phyloP scores from a whole-genome alignment of 495 filamentous ascomycete species.

The Cercophora sp. region DNA sequence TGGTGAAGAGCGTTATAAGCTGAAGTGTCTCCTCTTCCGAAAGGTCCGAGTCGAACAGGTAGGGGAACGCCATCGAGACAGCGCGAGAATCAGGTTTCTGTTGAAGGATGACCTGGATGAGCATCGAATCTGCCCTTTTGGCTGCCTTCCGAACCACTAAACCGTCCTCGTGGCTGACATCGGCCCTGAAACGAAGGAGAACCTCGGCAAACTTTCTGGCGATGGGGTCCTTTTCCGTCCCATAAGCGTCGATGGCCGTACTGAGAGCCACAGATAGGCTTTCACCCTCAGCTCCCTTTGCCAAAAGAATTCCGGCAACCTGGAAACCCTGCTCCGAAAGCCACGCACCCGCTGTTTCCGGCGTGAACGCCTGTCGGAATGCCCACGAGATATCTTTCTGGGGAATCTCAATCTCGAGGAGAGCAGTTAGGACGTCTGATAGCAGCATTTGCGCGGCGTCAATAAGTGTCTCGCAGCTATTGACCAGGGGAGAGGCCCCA shows the following conservation, averaged over 20 bases:
- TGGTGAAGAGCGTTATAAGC: conserved; percentile 38
- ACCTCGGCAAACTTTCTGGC: conserved; percentile 33
- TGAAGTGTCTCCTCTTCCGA: conserved; percentile 34
- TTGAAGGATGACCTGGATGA: conserved; percentile 35
- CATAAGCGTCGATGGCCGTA: conserved; percentile 29
- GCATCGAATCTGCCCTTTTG: conserved; percentile 31
- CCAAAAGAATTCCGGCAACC: conserved; percentile 36
- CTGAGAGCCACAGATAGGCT: conserved; percentile 36
- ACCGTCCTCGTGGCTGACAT: conserved; percentile 40
- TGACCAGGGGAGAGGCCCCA: conserved; percentile 38
- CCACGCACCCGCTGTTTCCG: conserved; percentile 31
- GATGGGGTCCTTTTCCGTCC: conserved; percentile 27
- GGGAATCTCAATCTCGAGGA: conserved; percentile 33
- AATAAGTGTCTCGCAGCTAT: conserved; percentile 42
- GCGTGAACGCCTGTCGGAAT: conserved; percentile 36
- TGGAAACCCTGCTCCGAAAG: conserved; percentile 33
- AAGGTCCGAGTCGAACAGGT: conserved; percentile 35
- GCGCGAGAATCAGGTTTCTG: conserved; percentile 35
- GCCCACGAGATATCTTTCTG: conserved; percentile 35
- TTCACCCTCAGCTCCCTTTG: conserved; percentile 40
- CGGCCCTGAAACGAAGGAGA: conserved; percentile 32
- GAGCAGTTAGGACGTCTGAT: conserved; percentile 30
- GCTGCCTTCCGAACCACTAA: conserved; percentile 40
- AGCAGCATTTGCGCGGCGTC: conserved; percentile 35
- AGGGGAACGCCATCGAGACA: conserved; percentile 40